Conservation (phyloP, 1,284 basidiomycete species). For the Leccinum ponderosum region DNA sequence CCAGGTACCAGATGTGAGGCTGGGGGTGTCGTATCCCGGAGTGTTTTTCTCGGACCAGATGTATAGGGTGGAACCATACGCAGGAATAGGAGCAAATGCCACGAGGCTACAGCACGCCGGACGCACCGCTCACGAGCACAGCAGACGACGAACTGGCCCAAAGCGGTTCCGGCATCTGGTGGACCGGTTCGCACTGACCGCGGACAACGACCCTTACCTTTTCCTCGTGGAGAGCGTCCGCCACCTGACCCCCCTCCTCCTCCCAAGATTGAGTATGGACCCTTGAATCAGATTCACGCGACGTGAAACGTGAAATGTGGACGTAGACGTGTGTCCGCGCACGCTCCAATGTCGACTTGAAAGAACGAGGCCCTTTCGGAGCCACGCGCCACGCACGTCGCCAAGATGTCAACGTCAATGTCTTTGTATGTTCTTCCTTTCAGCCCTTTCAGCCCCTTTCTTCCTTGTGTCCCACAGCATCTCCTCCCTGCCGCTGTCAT, state of each 20-base stretch:
- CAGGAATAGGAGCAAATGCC: constrained; percentile 11
- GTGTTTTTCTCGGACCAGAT: not conserved
- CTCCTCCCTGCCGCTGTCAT: constrained; percentile 14
- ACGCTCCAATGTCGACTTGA: not conserved
- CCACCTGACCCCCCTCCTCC: not conserved
- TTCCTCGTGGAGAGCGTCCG: constrained; percentile 9
- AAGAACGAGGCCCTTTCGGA: not conserved
- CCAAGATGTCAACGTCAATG: constrained; percentile 1
- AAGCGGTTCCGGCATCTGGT: constrained; percentile 1
- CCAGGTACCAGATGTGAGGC: constrained; percentile 1
- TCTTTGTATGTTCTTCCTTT: not conserved
- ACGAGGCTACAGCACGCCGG: constrained; percentile 24
- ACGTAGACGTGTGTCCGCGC: not conserved
- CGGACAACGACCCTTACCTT: not conserved
- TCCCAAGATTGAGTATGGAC: constrained; percentile 25
- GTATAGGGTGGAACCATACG: not conserved
- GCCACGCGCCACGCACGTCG: constrained; percentile 22
- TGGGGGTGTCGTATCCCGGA: constrained; percentile 1
- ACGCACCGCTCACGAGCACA: constrained; percentile 7
- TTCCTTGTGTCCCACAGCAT: constrained; percentile 6
- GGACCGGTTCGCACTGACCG: not conserved
- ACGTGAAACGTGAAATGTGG: not conserved
- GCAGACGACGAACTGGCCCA: constrained; percentile 1
- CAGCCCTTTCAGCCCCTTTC: constrained; percentile 1
- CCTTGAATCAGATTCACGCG: constrained; percentile 29